These are phyloP conservation scores for Pseudomicrostroma phylloplanum DNA, from an alignment of 1,284 basidiomycete species.

Conservation along the genomic window DNA sequence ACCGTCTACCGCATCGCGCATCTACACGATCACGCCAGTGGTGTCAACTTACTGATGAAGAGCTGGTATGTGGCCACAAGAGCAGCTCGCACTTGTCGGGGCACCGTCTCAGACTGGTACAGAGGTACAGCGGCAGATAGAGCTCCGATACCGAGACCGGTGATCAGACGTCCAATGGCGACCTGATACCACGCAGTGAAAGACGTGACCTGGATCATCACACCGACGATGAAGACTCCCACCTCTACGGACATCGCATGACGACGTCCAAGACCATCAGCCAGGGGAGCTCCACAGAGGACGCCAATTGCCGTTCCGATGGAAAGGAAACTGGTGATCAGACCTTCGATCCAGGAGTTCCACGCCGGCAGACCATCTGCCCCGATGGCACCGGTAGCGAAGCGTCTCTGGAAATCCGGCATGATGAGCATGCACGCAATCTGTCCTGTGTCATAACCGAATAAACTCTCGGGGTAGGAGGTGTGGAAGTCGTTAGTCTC, in stretches of 20 bases:
- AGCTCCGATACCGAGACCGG: slow-evolving; percentile 55
- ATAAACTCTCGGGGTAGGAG: not conserved
- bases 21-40: not conserved
- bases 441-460: slow-evolving; percentile 65
- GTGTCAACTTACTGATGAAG: slow-evolving; percentile 23
- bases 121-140: slow-evolving; percentile 64
- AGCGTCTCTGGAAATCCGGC: slow-evolving; percentile 65
- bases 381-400: slow-evolving; percentile 54
- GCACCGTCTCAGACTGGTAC: slow-evolving; percentile 70
- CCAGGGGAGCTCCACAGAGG: slow-evolving; percentile 49
- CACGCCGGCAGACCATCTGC: slow-evolving; percentile 17
- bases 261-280: slow-evolving; percentile 65
- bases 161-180: slow-evolving; percentile 63
- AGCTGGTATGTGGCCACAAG: slow-evolving; percentile 63
- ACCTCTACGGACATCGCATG: slow-evolving; percentile 68
- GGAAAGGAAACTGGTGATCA: slow-evolving; percentile 65
- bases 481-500: slow-evolving; percentile 19
- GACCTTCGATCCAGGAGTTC: slow-evolving; percentile 51
- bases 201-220: slow-evolving; percentile 56
- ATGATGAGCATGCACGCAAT: slow-evolving; percentile 71
- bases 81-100: slow-evolving; percentile 69
- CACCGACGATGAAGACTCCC: slow-evolving; percentile 64
- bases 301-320: slow-evolving; percentile 51
- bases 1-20: not conserved
- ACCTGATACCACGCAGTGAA: slow-evolving; percentile 50